Percentiles rank a stretch among this genome's conserved stretches.
Evolutionary conservation across 140 eudicot species (phyloP).

Genomic region (Stevia rebaudiana): DNA sequence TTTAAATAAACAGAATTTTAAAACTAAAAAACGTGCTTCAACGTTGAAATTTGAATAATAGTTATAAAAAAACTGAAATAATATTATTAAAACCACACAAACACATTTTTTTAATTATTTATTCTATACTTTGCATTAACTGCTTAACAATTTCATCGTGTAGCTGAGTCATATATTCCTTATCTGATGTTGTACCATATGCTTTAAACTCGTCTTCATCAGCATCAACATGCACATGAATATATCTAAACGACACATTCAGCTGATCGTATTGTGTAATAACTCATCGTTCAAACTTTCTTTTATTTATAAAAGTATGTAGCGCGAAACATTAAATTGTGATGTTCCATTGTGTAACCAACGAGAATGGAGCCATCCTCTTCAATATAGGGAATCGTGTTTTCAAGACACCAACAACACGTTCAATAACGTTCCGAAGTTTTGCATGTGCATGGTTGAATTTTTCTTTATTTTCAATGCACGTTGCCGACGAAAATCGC

Average conservation of each 20-base stretch:
- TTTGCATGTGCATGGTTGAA: no score
- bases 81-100: no score
- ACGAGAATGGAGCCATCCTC: not conserved
- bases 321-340: not conserved
- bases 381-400: not conserved
- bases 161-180: not conserved
- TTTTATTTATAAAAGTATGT: not conserved
- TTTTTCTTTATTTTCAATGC: no score
- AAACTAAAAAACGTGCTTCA: no score
- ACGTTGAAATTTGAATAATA: no score
- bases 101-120: not conserved
- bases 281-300: not conserved
- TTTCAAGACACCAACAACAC: no score
- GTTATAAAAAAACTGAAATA: no score
- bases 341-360: not conserved
- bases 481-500: no score
- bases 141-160: not conserved
- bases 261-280: not conserved
- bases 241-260: not conserved
- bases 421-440: no score
- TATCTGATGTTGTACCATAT: no score
- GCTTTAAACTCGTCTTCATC: not conserved
- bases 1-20: no score
- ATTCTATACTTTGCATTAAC: not conserved
- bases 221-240: not conserved